Evolutionary conservation across 2,329 filamentous ascomycete species (phyloP), one percentile per base, ranked within the genome.

Genomic region (Scytalidium sp.): DNA sequence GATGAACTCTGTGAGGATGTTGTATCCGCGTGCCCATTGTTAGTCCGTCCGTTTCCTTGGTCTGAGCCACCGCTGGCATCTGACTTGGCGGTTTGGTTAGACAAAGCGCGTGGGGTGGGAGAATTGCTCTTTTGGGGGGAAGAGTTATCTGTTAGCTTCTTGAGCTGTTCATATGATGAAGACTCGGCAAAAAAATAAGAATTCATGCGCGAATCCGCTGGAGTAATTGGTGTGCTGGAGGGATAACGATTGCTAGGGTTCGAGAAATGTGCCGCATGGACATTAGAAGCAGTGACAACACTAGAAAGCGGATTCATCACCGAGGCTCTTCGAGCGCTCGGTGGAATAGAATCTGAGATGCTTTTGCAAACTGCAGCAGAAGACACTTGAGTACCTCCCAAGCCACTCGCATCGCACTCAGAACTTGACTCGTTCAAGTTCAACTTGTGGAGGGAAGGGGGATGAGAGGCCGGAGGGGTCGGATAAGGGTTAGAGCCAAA

Each of bases 131-230:
- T 96, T 77, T 83, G 68, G 71, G 68, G 70, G 64, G 73, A 68
- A 70, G 76, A 76, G 79, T 83, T 82, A 80, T 84, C 80, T 83
- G 91, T 97, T 90, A 97, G 92, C 88, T 86, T 87, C 77, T 83
- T 88, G 70, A 87, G 79, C 75, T 81, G 79, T 71, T 81, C 78
- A 76, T 82, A 75, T 67, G 84, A 83, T 68, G 80, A 79, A 71
- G 81, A 85, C 67, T 80, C 66, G 67, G 64, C 57, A 59, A 68
- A 64, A 58, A 69, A 67, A 66, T 70, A 71, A 66, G 71, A 70
- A 69, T 69, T 69, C 64, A 70, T 66, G 61, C 69, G 66, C 52
- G 74, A 70, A 56, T 69, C 71, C 69, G 75, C 73, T 70, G 78
- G 73, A 72, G 79, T 71, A 69, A 67, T 72, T 60, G 75, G 69